These are phyloP conservation scores for Silene coronaria DNA, from an alignment of 179 eudicot species.

Conservation along the genomic window DNA sequence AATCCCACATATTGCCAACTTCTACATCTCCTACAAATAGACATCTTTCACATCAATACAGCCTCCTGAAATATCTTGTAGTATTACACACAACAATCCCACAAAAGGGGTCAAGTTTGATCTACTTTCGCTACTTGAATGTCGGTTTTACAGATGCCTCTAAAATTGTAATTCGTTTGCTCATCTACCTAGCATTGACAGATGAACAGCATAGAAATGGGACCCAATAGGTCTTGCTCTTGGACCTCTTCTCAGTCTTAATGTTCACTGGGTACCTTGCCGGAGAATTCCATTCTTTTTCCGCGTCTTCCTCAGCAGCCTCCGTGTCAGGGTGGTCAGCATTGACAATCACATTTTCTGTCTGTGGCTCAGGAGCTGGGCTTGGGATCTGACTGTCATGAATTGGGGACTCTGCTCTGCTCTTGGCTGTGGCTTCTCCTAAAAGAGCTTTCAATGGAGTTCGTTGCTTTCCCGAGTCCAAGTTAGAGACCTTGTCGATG, in stretches of 20 bases:
- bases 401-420: conserved; percentile 39
- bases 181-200: conserved; percentile 34
- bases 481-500: conserved; percentile 51
- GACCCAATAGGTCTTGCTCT: conserved; percentile 46
- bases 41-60: conserved; percentile 13
- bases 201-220: conserved; percentile 68
- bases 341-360: conserved; percentile 23
- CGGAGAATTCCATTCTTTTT: conserved; percentile 67
- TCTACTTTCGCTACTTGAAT: conserved; percentile 11
- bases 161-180: not conserved
- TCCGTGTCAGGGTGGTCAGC: conserved; percentile 18
- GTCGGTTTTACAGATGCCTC: not conserved
- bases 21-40: conserved; percentile 6
- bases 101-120: conserved; percentile 2
- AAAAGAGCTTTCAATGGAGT: conserved; percentile 52
- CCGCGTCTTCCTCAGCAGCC: conserved; percentile 27
- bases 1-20: conserved; percentile 2
- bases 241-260: conserved; percentile 48
- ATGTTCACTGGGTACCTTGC: conserved; percentile 51
- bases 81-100: conserved; percentile 8
- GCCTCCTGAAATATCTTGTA: conserved; percentile 4
- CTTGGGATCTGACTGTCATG: conserved; percentile 19
- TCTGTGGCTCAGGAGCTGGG: conserved; percentile 22
- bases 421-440: conserved; percentile 43
- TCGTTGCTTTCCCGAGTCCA: conserved; percentile 43